These are phyloP conservation scores for Gentiana straminea DNA, from an alignment of 257 asterid genomes.

Conservation along the genomic window DNA sequence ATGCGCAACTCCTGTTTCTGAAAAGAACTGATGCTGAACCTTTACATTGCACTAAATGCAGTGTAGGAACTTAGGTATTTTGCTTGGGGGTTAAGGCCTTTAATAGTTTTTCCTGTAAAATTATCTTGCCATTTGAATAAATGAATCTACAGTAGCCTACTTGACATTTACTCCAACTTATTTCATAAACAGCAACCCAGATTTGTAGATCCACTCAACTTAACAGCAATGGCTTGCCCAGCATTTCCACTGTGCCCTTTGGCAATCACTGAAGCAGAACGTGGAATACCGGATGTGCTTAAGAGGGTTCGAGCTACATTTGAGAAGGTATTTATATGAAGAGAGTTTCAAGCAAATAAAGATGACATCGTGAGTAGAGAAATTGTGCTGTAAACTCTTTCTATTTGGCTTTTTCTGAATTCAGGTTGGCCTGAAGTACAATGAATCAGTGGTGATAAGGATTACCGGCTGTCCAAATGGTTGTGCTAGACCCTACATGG, in stretches of 20 bases:
- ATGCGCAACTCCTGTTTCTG: not conserved
- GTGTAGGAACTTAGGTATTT: no score
- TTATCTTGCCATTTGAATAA: no score
- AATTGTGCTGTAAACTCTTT: slow-evolving; percentile 1
- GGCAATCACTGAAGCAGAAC: slow-evolving; percentile 97
- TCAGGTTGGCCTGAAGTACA: slow-evolving; percentile 88
- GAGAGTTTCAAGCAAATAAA: not conserved
- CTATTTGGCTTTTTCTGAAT: slow-evolving; percentile 7
- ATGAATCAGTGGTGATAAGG: slow-evolving; percentile 81
- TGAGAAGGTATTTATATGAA: slow-evolving; percentile 58
- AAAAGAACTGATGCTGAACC: not conserved
- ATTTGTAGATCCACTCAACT: slow-evolving; percentile 86
- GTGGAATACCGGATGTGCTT: slow-evolving; percentile 87
- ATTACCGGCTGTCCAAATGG: slow-evolving; percentile 99
- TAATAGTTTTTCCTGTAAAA: no score
- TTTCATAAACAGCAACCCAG: slow-evolving; percentile 63
- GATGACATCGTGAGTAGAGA: slow-evolving; percentile 2
- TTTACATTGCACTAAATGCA: not conserved
- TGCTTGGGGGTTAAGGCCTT: no score
- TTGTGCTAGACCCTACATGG: slow-evolving; percentile 99
- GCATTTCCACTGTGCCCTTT: slow-evolving; percentile 93
- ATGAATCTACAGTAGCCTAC: not conserved
- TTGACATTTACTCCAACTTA: not conserved
- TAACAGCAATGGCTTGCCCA: slow-evolving; percentile 97
- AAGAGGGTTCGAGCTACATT: slow-evolving; percentile 82